A percentile compares a stretch with the other conserved stretches of the same genome.
Conservation (phyloP, 768 basidiomycete genomes). For the Strobilomyces echinocephalus region DNA sequence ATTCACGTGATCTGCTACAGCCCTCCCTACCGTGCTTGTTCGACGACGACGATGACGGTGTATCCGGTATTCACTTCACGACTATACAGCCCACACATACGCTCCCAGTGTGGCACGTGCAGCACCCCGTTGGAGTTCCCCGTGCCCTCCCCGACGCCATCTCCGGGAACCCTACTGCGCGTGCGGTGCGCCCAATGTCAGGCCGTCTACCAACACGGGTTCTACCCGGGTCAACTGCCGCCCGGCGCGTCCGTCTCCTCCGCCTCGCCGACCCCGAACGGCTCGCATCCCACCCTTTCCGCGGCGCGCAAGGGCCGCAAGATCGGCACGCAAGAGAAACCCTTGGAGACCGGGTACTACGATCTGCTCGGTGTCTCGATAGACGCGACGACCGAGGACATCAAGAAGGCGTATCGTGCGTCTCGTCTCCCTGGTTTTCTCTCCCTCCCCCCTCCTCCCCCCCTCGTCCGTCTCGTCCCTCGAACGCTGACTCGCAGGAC, state of each 20-base stretch:
- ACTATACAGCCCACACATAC: constrained; percentile 61
- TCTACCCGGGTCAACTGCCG: constrained; percentile 61
- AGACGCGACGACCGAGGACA: constrained; percentile 73
- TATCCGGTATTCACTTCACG: constrained; percentile 58
- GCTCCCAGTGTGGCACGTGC: constrained; percentile 58
- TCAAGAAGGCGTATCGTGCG: constrained; percentile 88
- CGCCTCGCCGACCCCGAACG: constrained; percentile 15
- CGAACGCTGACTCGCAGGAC: constrained; percentile 39
- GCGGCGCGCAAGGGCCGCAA: constrained; percentile 53
- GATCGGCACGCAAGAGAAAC: constrained; percentile 85
- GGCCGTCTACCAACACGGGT: constrained; percentile 54
- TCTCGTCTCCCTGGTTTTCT: not conserved
- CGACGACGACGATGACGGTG: constrained; percentile 38
- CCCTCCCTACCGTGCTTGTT: constrained; percentile 10
- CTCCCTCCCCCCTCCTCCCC: no score
- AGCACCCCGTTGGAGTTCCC: constrained; percentile 59
- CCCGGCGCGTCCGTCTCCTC: constrained; percentile 14
- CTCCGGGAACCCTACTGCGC: constrained; percentile 53
- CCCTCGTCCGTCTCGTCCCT: not conserved
- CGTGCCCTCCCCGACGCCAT: constrained; percentile 54
- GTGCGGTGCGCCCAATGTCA: constrained; percentile 71
- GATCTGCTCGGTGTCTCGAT: constrained; percentile 75
- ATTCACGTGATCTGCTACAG: constrained; percentile 16
- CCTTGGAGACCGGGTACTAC: constrained; percentile 88
- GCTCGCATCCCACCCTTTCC: constrained; percentile 16